These are phyloP conservation scores for Rugonectria rugulosa DNA, from an alignment of 2,329 filamentous ascomycete species.

Conservation along the genomic window DNA sequence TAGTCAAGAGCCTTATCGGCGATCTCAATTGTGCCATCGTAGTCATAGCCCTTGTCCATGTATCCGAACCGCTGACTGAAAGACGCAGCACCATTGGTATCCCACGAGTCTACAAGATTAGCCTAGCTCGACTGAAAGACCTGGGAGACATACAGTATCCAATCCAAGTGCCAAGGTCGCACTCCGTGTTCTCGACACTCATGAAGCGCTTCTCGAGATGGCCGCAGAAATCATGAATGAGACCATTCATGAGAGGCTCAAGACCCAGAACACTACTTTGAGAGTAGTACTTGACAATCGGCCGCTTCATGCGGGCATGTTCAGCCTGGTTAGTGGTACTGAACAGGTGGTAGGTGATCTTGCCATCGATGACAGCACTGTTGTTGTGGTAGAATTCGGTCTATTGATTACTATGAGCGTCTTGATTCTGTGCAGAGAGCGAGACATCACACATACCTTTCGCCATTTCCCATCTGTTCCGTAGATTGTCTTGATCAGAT, in stretches of 20 bases:
- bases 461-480: constrained; percentile 42
- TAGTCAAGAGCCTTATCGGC: constrained; percentile 37
- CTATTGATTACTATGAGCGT: background rate
- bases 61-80: constrained; percentile 53
- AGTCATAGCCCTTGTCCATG: constrained; percentile 47
- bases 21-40: constrained; percentile 46
- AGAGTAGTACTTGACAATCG: constrained; percentile 41
- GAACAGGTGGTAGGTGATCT: constrained; percentile 37
- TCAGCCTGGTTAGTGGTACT: constrained; percentile 31
- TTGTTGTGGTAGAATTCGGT: constrained; percentile 36
- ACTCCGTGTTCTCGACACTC: constrained; percentile 1
- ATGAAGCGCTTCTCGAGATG: constrained; percentile 28
- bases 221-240: constrained; percentile 36
- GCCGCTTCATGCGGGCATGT: constrained; percentile 34
- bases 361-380: constrained; percentile 34
- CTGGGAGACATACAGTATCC: constrained; percentile 18
- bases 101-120: constrained; percentile 42
- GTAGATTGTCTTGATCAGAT: constrained; percentile 47
- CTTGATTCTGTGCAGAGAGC: too few relatives aligned
- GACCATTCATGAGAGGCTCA: constrained; percentile 39
- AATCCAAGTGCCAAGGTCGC: constrained; percentile 26
- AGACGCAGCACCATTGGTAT: constrained; percentile 51
- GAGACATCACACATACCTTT: constrained; percentile 34
- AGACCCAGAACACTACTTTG: constrained; percentile 26
- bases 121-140: background rate